Evolutionary conservation across 1,284 basidiomycete species (phyloP).

Genomic region (Kalmanozyma brasiliensis): DNA sequence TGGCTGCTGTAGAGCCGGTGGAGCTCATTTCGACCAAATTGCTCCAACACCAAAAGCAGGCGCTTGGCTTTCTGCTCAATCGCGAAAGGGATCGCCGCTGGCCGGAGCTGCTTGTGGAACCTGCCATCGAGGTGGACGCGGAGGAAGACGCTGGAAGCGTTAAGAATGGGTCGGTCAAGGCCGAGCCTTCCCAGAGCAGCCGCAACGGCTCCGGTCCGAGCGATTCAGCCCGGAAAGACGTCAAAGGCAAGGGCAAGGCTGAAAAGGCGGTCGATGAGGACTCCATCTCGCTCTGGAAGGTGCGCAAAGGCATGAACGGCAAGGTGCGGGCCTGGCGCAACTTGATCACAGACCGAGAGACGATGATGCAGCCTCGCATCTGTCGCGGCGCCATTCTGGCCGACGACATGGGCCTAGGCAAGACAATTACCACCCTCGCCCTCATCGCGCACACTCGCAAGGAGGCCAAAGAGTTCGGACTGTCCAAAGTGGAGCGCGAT

Average conservation of each 20-base stretch:
- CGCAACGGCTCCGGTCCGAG: constrained; percentile 1
- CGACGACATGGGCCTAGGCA: constrained; percentile 87
- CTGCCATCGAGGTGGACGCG: constrained; percentile 3
- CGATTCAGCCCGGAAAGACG: neutral
- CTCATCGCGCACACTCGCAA: constrained; percentile 85
- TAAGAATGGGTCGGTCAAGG: constrained; percentile 4
- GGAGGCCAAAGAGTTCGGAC: constrained; percentile 78
- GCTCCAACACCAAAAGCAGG: constrained; percentile 98
- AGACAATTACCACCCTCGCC: constrained; percentile 91
- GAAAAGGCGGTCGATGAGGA: constrained; percentile 27
- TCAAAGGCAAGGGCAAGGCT: constrained; percentile 3
- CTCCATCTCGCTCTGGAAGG: constrained; percentile 83
- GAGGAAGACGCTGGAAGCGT: neutral
- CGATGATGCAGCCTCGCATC: constrained; percentile 74
- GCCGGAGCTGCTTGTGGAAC: constrained; percentile 45
- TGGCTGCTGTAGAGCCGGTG: constrained; percentile 81
- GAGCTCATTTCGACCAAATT: constrained; percentile 86
- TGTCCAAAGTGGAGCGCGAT: constrained; percentile 16
- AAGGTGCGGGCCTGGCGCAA: constrained; percentile 74
- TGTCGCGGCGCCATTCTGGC: constrained; percentile 86
- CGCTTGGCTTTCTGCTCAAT: constrained; percentile 93
- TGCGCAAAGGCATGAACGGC: constrained; percentile 71
- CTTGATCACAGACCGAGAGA: constrained; percentile 83
- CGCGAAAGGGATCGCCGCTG: constrained; percentile 73
- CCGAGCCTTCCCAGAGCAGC: constrained; percentile 3